These are phyloP conservation scores for Chlorella sorokiniana DNA, from an alignment of 139 green algal species.

Conservation along the genomic window DNA sequence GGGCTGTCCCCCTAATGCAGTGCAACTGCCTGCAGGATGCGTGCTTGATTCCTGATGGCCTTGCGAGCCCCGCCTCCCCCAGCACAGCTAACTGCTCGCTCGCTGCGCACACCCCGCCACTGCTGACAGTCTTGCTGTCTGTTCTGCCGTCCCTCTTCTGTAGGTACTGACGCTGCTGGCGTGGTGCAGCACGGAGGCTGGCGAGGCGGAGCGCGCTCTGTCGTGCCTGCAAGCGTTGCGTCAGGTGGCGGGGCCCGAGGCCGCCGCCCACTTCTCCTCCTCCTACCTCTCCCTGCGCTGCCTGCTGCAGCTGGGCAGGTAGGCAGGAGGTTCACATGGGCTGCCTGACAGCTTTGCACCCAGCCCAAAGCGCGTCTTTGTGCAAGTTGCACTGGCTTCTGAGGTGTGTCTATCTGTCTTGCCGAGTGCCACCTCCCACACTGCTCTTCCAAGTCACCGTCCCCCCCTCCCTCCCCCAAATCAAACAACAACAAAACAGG, in stretches of 20 bases:
- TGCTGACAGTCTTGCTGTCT: too few relatives aligned
- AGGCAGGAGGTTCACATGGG: too few relatives aligned
- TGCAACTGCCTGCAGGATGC: neutral
- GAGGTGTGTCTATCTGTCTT: too few relatives aligned
- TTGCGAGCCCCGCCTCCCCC: too few relatives aligned
- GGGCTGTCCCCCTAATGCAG: neutral
- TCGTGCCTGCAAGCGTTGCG: constrained; percentile 26
- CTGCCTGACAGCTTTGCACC: too few relatives aligned
- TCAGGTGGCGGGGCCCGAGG: neutral
- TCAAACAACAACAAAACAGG: neutral
- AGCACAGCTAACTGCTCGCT: too few relatives aligned
- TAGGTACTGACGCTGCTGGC: constrained; percentile 29
- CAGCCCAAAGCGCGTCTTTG: too few relatives aligned
- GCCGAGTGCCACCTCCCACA: too few relatives aligned
- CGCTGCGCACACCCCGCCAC: too few relatives aligned
- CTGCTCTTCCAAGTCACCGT: too few relatives aligned
- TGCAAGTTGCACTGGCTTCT: too few relatives aligned
- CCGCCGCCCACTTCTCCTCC: neutral
- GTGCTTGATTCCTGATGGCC: too few relatives aligned
- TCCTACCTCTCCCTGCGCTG: constrained; percentile 8
- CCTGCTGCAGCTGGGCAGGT: constrained; percentile 23
- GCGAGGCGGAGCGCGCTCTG: constrained; percentile 15
- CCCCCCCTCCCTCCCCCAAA: neutral
- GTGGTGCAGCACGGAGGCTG: constrained; percentile 4
- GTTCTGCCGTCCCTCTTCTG: neutral